A percentile compares a stretch with the other conserved stretches of the same genome.
phyloP scores from a whole-genome alignment of 148 eudicot species.

The Nyssa sinensis region DNA sequence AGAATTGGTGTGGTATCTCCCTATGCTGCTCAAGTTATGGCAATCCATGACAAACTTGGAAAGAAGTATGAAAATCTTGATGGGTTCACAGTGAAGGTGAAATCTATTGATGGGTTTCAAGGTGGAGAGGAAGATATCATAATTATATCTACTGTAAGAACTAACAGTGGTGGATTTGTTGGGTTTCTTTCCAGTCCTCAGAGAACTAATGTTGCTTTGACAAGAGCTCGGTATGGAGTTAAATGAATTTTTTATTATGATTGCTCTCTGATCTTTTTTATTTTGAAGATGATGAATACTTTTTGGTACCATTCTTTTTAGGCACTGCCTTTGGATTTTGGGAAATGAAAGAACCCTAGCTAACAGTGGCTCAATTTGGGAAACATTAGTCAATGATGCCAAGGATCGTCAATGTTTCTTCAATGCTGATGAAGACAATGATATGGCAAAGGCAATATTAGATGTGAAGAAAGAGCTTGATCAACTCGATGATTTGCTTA shows the following conservation, averaged over 20 bases:
- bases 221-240: conserved; percentile 54
- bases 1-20: conserved; percentile 50
- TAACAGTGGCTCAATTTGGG: conserved; percentile 37
- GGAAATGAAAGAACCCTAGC: conserved; percentile 42
- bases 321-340: conserved; percentile 64
- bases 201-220: conserved; percentile 38
- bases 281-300: background rate
- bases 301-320: conserved; percentile 17
- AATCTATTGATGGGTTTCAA: conserved; percentile 51
- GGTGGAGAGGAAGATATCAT: conserved; percentile 61
- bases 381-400: conserved; percentile 39
- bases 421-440: conserved; percentile 41
- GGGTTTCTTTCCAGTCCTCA: conserved; percentile 35
- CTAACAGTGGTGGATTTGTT: conserved; percentile 25
- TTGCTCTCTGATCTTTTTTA: too few relatives aligned
- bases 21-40: conserved; percentile 49
- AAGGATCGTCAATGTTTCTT: conserved; percentile 38
- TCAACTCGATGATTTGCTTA: conserved; percentile 45
- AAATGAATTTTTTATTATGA: background rate
- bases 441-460: conserved; percentile 20
- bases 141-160: conserved; percentile 56
- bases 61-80: conserved; percentile 22
- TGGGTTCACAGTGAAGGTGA: conserved; percentile 35
- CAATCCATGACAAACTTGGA: conserved; percentile 36
- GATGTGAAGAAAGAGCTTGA: conserved; percentile 36